A percentile compares a stretch with the other conserved stretches of the same genome.
phyloP scores from a whole-genome alignment of 2,329 filamentous ascomycete genomes.

The Fonsecaea nubica region DNA sequence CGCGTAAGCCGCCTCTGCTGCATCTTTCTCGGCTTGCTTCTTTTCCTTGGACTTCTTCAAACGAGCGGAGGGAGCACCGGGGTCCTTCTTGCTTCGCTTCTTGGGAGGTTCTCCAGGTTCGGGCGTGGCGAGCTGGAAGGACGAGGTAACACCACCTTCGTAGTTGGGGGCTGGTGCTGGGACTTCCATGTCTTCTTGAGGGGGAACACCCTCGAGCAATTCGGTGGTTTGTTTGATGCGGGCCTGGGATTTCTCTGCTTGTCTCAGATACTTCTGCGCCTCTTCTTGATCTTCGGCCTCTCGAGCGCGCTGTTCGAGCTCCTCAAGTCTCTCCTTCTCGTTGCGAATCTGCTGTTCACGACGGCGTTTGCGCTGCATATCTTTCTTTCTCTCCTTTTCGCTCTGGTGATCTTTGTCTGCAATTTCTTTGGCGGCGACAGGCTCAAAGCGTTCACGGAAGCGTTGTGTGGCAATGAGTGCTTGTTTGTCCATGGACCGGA shows the following conservation, averaged over 20 bases:
- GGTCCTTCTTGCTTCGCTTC: constrained; percentile 61
- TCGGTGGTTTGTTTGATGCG: constrained; percentile 91
- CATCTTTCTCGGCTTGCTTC: constrained; percentile 72
- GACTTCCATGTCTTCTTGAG: constrained; percentile 74
- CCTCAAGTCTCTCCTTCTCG: constrained; percentile 81
- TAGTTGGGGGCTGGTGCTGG: constrained; percentile 78
- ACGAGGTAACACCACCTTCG: constrained; percentile 83
- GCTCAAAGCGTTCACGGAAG: constrained; percentile 77
- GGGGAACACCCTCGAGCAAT: constrained; percentile 76
- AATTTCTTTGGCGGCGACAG: constrained; percentile 82
- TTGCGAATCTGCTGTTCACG: constrained; percentile 93
- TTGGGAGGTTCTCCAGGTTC: constrained; percentile 56
- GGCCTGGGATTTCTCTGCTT: constrained; percentile 88
- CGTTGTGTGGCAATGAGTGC: constrained; percentile 74
- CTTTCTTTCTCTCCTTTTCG: constrained; percentile 99
- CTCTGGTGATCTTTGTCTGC: constrained; percentile 87
- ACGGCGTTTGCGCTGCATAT: constrained; percentile 96
- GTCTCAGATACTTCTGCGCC: constrained; percentile 77
- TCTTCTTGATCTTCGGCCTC: constrained; percentile 82
- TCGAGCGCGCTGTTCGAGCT: constrained; percentile 77
- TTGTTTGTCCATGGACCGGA: constrained; percentile 69
- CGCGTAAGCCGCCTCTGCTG: constrained; percentile 85
- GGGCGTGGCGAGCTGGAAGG: constrained; percentile 73
- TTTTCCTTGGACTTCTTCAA: constrained; percentile 86
- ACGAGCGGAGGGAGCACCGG: constrained; percentile 60